Conservation (phyloP, 2,329 filamentous ascomycete genomes). For the Pestalotiopsis sp. region DNA sequence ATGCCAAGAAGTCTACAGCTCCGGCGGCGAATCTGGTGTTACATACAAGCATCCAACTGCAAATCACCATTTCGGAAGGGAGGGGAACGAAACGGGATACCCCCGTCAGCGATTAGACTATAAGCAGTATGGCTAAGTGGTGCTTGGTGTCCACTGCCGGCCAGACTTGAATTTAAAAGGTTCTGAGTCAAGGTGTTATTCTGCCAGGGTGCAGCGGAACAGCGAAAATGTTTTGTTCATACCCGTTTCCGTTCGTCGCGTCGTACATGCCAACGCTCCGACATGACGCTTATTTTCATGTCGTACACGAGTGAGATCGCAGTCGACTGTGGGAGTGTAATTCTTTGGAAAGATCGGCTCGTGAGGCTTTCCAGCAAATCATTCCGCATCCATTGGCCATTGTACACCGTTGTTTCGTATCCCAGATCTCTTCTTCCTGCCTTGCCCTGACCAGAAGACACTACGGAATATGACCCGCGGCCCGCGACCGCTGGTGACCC, state of each 20-base stretch:
- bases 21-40: neutral
- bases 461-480: neutral
- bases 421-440: neutral
- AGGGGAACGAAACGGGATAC: neutral
- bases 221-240: too few species aligned
- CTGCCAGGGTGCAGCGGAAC: too few species aligned
- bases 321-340: too few species aligned
- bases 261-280: too few species aligned
- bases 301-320: too few species aligned
- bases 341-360: too few species aligned
- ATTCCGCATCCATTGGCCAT: too few species aligned
- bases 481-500: neutral
- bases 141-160: neutral
- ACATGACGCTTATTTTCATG: too few species aligned
- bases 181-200: neutral
- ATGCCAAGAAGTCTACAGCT: neutral
- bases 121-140: neutral
- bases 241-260: too few species aligned
- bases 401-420: too few species aligned
- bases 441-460: neutral
- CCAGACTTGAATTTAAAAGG: neutral
- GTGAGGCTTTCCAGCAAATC: too few species aligned
- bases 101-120: neutral
- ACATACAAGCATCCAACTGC: neutral
- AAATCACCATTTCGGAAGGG: neutral